Percentiles rank a stretch among this genome's conserved stretches.
Conservation (phyloP, 202 grass and related monocot genomes). For the Bolboschoenoplectus hybrid region DNA sequence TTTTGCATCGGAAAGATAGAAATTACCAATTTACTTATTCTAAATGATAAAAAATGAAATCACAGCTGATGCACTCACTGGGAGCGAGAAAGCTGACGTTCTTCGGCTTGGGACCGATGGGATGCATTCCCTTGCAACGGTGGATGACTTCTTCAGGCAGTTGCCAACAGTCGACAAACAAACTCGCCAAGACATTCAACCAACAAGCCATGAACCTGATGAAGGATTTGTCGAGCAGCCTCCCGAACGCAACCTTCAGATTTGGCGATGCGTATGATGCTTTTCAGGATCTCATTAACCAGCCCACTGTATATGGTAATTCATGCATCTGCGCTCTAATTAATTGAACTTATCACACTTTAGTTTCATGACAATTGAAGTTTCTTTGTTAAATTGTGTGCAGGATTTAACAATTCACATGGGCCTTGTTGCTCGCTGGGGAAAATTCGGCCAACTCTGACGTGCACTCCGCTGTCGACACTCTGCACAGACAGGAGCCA, state of each 20-base stretch:
- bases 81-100: slow-evolving; percentile 74
- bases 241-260: slow-evolving; percentile 67
- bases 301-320: slow-evolving; percentile 54
- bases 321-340: neutral
- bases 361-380: neutral
- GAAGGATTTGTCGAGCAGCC: slow-evolving; percentile 44
- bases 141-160: slow-evolving; percentile 56
- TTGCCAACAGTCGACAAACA: slow-evolving; percentile 83
- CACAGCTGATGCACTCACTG: slow-evolving; percentile 54
- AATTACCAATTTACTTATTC: neutral
- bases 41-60: neutral
- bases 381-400: neutral
- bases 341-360: neutral
- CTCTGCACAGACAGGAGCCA: slow-evolving; percentile 85
- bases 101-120: slow-evolving; percentile 92
- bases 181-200: slow-evolving; percentile 78
- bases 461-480: slow-evolving; percentile 82
- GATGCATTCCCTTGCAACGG: slow-evolving; percentile 90
- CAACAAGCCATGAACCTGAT: slow-evolving; percentile 45
- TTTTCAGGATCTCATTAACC: slow-evolving; percentile 86
- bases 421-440: slow-evolving; percentile 83
- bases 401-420: slow-evolving; percentile 83
- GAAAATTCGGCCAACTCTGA: slow-evolving; percentile 65
- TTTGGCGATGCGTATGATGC: slow-evolving; percentile 85
- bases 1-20: neutral